phyloP scores from a whole-genome alignment of 768 basidiomycete species.

The Phylloporus arenicola region DNA sequence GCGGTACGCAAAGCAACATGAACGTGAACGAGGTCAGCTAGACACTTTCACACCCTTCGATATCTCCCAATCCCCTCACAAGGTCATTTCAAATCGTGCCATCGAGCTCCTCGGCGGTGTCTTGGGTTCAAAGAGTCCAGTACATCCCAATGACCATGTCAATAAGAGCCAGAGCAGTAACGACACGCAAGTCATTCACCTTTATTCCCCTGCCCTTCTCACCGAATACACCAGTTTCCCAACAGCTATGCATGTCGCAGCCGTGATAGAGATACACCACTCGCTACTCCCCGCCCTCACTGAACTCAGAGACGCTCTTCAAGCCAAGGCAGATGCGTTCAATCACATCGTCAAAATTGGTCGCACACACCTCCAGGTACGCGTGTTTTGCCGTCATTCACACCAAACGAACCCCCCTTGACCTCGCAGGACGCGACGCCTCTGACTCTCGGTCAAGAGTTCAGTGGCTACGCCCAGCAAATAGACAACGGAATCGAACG shows the following conservation, averaged over 20 bases:
- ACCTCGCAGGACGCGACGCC: constrained; percentile 85
- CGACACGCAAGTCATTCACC: constrained; percentile 67
- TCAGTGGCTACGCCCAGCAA: constrained; percentile 97
- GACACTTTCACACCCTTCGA: background rate
- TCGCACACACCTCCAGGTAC: constrained; percentile 87
- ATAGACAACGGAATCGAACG: constrained; percentile 86
- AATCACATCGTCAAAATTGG: constrained; percentile 97
- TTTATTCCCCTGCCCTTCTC: background rate
- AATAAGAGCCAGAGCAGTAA: constrained; percentile 99
- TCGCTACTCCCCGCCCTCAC: constrained; percentile 80
- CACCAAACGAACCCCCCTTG: background rate
- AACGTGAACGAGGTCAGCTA: constrained; percentile 84
- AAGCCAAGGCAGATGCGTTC: constrained; percentile 77
- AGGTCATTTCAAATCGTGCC: constrained; percentile 98
- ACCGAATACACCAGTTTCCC: constrained; percentile 58
- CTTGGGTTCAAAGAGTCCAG: constrained; percentile 92
- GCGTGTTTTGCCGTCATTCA: background rate
- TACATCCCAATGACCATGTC: constrained; percentile 99
- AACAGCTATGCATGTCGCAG: constrained; percentile 98
- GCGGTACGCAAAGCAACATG: constrained; percentile 99
- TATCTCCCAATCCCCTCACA: background rate
- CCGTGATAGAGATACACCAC: constrained; percentile 79
- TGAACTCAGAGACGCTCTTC: constrained; percentile 78
- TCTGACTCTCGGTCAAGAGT: constrained; percentile 96
- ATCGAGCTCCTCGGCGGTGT: constrained; percentile 95